These are phyloP conservation scores for Corylus avellana DNA, from an alignment of 306 rosid genomes.

Conservation along the genomic window DNA sequence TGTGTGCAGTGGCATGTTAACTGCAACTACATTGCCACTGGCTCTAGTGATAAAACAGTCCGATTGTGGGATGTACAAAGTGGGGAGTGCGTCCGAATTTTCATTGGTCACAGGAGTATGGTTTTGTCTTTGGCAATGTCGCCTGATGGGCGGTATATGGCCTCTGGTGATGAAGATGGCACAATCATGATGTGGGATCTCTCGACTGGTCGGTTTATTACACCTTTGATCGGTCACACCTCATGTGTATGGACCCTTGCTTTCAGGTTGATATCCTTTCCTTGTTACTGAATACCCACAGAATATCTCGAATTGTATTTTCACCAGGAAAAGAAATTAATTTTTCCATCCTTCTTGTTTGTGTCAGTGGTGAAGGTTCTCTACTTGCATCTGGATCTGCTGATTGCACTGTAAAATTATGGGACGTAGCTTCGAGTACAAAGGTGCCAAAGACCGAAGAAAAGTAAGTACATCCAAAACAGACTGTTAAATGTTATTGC, in stretches of 20 bases:
- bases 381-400: slow-evolving; percentile 96
- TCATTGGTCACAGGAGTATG: slow-evolving; percentile 97
- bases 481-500: neutral
- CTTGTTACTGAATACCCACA: neutral
- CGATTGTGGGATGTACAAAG: slow-evolving; percentile 94
- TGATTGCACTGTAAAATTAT: slow-evolving; percentile 89
- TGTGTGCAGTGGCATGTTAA: slow-evolving; percentile 98
- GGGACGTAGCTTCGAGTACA: slow-evolving; percentile 87
- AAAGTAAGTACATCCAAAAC: slow-evolving; percentile 51
- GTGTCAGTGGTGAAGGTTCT: slow-evolving; percentile 85
- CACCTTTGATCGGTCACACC: slow-evolving; percentile 88
- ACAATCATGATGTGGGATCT: slow-evolving; percentile 98
- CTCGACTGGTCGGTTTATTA: slow-evolving; percentile 81
- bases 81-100: slow-evolving; percentile 95
- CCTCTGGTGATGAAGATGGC: slow-evolving; percentile 97
- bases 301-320: neutral
- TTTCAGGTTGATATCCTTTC: slow-evolving; percentile 60
- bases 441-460: slow-evolving; percentile 74
- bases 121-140: slow-evolving; percentile 88
- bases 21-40: slow-evolving; percentile 98
- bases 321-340: neutral
- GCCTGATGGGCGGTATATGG: slow-evolving; percentile 92
- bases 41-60: slow-evolving; percentile 96
- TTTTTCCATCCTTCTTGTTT: slow-evolving; percentile 19
- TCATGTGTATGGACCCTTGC: slow-evolving; percentile 88